Evolutionary conservation across 1,139 yeast species (phyloP), one percentile per base, ranked within the genome.

Genomic region (Lodderomyces metapsilosis): DNA sequence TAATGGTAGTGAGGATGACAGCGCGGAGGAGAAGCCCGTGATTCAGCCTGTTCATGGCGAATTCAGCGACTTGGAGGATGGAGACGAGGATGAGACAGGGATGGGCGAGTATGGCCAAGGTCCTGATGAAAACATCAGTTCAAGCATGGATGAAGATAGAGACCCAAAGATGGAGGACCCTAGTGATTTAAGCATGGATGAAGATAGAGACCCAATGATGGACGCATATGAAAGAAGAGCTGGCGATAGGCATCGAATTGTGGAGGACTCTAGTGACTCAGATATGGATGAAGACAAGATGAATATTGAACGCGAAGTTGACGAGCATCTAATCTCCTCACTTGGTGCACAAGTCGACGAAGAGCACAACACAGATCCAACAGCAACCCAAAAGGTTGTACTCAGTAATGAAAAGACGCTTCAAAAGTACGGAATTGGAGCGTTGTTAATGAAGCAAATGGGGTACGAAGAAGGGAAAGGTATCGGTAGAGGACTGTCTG

Each of bases 391-490:
- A 13, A 9, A n/a, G n/a, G n/a, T n/a, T n/a, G n/a, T n/a, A n/a
- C n/a, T n/a, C n/a, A n/a, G n/a, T n/a, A n/a, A n/a, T n/a, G n/a
- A n/a, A n/a, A n/a, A n/a, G 37, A 35, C 9, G 38, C 25, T 9
- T 15, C 41, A 23, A 17, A 55, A 56, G 42, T 91, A 89, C 54
- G 98, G 98, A 8, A 78, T 88, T 36, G 98, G 98, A 27, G 96
- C 96, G 2, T 66, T 76, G 41, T 66, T 92, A 40, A 61, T 92
- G 69, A 72, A 80, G 54, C 76, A 81, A 51, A 91, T 92, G 98
- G 98, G 98, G 0, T 91, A 88, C 58, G 72, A 74, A 12, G 77
- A 77, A 34, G 98, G 98, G 0, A 70, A 76, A 49, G 98, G 98
- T 0, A 72, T 92, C 17, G 98, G 98, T 0, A 63, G 67, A 4